These are phyloP conservation scores for Botrytis paeoniae DNA, from an alignment of 2,329 filamentous ascomycete genomes.

Conservation along the genomic window DNA sequence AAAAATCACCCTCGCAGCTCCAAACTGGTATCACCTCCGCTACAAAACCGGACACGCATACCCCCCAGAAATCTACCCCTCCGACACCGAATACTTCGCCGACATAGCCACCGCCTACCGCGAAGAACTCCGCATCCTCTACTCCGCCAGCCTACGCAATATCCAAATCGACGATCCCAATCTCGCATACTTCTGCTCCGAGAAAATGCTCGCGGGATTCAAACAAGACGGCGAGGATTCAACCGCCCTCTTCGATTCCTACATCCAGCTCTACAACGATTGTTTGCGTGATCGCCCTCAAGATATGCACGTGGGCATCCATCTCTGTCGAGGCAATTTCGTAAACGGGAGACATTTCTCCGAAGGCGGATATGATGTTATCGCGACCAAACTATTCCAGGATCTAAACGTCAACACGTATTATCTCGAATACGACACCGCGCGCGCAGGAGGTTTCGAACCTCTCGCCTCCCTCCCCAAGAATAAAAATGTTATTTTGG, in stretches of 20 bases:
- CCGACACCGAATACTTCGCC: slow-evolving; percentile 51
- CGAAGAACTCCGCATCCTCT: slow-evolving; percentile 50
- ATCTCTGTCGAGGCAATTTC: slow-evolving; percentile 70
- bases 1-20: slow-evolving; percentile 66
- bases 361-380: slow-evolving; percentile 64
- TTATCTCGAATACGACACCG: slow-evolving; percentile 68
- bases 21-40: slow-evolving; percentile 67
- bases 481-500: slow-evolving; percentile 61
- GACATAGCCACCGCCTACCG: slow-evolving; percentile 54
- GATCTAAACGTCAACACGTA: slow-evolving; percentile 63
- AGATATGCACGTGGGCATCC: slow-evolving; percentile 74
- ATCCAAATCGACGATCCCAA: slow-evolving; percentile 57
- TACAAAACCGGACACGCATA: slow-evolving; percentile 53
- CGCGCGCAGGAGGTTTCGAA: slow-evolving; percentile 63
- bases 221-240: slow-evolving; percentile 64
- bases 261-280: slow-evolving; percentile 76
- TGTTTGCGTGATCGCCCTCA: slow-evolving; percentile 59
- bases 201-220: slow-evolving; percentile 69
- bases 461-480: slow-evolving; percentile 59
- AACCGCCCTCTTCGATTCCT: slow-evolving; percentile 70
- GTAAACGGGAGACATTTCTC: slow-evolving; percentile 64
- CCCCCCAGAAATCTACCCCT: slow-evolving; percentile 48
- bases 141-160: slow-evolving; percentile 51
- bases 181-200: slow-evolving; percentile 69
- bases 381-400: slow-evolving; percentile 63